Evolutionary conservation across 1,284 basidiomycete genomes (phyloP).

Genomic region (Crepidotus sp.): DNA sequence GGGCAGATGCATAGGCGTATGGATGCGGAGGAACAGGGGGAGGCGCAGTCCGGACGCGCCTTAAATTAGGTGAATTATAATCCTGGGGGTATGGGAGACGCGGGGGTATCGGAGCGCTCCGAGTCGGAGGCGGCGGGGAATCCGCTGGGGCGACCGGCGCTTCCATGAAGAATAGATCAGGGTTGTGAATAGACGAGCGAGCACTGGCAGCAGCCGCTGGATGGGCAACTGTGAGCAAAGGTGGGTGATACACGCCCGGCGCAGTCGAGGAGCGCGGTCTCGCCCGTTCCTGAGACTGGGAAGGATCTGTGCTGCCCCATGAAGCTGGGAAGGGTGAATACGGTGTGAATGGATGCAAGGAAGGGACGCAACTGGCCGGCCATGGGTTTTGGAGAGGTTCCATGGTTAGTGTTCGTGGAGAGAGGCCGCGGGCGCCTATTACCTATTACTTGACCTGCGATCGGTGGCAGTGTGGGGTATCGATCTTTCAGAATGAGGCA

Average conservation of each 20-base stretch:
- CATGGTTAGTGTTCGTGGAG: conserved; percentile 1
- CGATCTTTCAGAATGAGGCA: too few relatives aligned
- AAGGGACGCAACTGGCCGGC: background rate
- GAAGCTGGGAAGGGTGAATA: conserved; percentile 5
- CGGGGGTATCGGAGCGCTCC: conserved; percentile 10
- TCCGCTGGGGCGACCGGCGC: conserved; percentile 3
- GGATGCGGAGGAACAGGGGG: conserved; percentile 18
- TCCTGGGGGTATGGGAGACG: conserved; percentile 14
- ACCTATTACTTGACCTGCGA: background rate
- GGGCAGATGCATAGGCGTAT: conserved; percentile 7
- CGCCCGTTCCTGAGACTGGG: background rate
- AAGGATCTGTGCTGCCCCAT: background rate
- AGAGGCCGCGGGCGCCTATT: background rate
- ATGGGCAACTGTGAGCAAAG: conserved; percentile 19
- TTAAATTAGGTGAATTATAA: conserved; percentile 9
- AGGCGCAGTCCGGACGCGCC: conserved; percentile 20
- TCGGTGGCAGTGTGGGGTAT: background rate
- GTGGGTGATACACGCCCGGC: conserved; percentile 11
- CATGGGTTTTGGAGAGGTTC: conserved; percentile 7
- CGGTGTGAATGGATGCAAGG: background rate
- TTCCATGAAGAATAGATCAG: conserved; percentile 19
- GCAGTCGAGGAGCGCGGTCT: conserved; percentile 13
- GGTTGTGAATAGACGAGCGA: conserved; percentile 13
- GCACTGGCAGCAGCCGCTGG: conserved; percentile 16
- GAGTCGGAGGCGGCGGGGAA: conserved; percentile 14